A percentile compares a stretch with the other conserved stretches of the same genome.
Evolutionary conservation across 2,329 filamentous ascomycete species (phyloP).

Genomic region (Trichoderma cornu-damae): DNA sequence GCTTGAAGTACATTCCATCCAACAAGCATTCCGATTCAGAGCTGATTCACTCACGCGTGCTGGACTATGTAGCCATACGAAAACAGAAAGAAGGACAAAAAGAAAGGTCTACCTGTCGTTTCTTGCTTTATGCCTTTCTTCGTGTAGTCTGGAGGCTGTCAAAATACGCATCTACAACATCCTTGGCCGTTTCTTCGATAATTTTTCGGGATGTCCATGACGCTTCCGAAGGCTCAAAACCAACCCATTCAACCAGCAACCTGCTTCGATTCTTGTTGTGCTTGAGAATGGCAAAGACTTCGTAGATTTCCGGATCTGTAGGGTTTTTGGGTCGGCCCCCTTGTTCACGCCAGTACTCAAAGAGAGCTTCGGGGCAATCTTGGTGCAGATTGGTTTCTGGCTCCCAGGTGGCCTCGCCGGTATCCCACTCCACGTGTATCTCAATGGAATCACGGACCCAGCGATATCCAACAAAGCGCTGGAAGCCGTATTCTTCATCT

Average conservation of each 20-base stretch:
- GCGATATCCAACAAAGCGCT: slow-evolving; percentile 27
- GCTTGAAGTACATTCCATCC: no score
- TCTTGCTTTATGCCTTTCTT: background rate
- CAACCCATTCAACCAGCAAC: slow-evolving; percentile 36
- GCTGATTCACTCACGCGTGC: background rate
- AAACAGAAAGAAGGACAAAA: background rate
- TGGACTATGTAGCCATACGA: no score
- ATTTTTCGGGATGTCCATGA: slow-evolving; percentile 29
- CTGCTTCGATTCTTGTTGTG: slow-evolving; percentile 28
- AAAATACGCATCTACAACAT: slow-evolving; percentile 30
- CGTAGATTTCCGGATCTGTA: slow-evolving; percentile 28
- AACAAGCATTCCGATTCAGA: no score
- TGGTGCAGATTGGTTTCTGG: slow-evolving; percentile 32
- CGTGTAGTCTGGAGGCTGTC: background rate
- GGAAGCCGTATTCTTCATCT: slow-evolving; percentile 22
- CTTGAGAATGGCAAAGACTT: slow-evolving; percentile 32
- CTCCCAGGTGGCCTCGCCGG: slow-evolving; percentile 32
- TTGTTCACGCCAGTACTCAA: slow-evolving; percentile 31
- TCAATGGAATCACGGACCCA: slow-evolving; percentile 30
- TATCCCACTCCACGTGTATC: slow-evolving; percentile 32
- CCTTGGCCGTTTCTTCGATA: slow-evolving; percentile 28
- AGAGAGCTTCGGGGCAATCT: slow-evolving; percentile 30
- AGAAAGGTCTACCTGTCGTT: background rate
- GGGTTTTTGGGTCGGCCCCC: slow-evolving; percentile 33
- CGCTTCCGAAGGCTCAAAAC: slow-evolving; percentile 28